A percentile compares a stretch with the other conserved stretches of the same genome.
Evolutionary conservation across 352 stramenopile genomes (phyloP).

Genomic region (Pythium brachiatum): DNA sequence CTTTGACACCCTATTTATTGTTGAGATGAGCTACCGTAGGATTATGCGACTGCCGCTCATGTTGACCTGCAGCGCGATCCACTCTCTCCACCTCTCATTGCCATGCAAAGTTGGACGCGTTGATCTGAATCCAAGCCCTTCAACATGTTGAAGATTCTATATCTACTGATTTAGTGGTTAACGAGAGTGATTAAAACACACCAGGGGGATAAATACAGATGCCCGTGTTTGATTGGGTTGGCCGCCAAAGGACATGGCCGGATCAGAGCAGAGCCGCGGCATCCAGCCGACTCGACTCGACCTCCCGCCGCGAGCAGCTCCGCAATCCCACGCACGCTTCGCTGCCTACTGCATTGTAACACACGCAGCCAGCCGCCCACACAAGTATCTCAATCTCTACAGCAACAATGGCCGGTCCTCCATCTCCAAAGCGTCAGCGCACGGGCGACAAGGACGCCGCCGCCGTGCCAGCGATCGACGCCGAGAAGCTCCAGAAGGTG

Average conservation of each 20-base stretch:
- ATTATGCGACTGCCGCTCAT: conserved; percentile 51
- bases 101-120: no score
- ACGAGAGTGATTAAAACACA: conserved; percentile 19
- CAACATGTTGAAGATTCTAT: no score
- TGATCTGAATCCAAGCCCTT: no score
- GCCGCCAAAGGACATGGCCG: conserved; percentile 26
- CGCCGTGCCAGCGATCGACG: conserved; percentile 24
- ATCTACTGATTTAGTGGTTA: no score
- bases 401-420: conserved; percentile 42
- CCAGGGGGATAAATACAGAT: conserved; percentile 5
- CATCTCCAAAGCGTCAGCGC: conserved; percentile 75
- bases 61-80: conserved; percentile 71
- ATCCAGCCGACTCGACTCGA: not conserved
- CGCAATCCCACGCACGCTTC: not conserved
- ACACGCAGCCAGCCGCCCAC: not conserved
- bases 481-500: conserved; percentile 54
- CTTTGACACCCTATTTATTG: conserved; percentile 59
- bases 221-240: conserved; percentile 4
- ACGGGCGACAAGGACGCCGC: conserved; percentile 45
- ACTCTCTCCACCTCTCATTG: conserved; percentile 87
- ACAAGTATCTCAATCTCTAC: not conserved
- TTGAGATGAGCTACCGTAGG: no score
- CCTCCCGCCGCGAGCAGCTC: not conserved
- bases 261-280: conserved; percentile 10
- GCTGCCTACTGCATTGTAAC: not conserved